Percentiles rank a stretch among this genome's conserved stretches.
These are phyloP conservation scores for Rubia peregrina DNA, from an alignment of 305 asterid species.

Conservation along the genomic window DNA sequence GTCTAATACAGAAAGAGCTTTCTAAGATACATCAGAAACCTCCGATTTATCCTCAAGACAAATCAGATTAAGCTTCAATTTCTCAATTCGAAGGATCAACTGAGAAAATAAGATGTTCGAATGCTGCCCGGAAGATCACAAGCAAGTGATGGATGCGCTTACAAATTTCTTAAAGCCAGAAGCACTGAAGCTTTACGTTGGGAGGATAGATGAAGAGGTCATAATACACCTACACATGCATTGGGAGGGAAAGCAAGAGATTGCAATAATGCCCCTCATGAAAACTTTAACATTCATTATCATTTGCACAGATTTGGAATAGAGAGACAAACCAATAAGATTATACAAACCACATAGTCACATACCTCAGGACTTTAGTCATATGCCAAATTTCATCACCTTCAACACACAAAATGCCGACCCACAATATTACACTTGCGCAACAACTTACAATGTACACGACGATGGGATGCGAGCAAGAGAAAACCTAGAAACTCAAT, in stretches of 20 bases:
- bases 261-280: constrained; percentile 24
- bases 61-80: not conserved
- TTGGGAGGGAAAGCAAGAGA: constrained; percentile 7
- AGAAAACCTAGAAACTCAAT: too few species aligned
- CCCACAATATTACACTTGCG: too few species aligned
- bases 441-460: too few species aligned
- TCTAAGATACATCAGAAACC: not conserved
- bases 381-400: too few species aligned
- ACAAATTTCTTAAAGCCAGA: constrained; percentile 28
- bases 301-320: constrained; percentile 25
- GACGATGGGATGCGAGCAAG: too few species aligned
- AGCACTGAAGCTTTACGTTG: constrained; percentile 5
- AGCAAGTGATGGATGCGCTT: constrained; percentile 24
- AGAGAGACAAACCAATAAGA: too few species aligned
- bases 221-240: not conserved
- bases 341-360: too few species aligned
- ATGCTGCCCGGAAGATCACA: constrained; percentile 23
- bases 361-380: too few species aligned
- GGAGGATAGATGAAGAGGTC: constrained; percentile 8
- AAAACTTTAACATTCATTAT: constrained; percentile 25
- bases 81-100: constrained; percentile 16
- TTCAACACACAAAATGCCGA: too few species aligned
- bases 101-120: constrained; percentile 25
- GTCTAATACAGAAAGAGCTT: not conserved
- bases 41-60: not conserved